Evolutionary conservation across 345 rosid species (phyloP), one percentile per base, ranked within the genome.

Genomic region (Kandelia obovata): DNA sequence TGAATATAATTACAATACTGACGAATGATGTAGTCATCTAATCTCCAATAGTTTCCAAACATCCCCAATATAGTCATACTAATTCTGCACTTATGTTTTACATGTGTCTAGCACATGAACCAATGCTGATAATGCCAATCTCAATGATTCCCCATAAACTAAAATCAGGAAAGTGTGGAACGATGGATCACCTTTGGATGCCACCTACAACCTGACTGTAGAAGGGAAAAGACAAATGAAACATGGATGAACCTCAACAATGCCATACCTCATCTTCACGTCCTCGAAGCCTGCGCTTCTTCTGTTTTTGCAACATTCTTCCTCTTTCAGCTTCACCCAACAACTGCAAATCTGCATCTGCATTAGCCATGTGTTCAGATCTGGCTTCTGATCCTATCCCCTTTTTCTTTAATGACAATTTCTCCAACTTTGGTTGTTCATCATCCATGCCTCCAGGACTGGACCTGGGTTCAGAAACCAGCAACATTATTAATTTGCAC

Each of bases 301-400:
- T 95, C 81, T 92, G 91, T 76, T 95, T 95, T 61, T 79, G 86
- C 79, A 92, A 61, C 60, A 86, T 85, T 67, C 99, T 90, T 74
- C 92, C 89, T 31, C 89, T 83, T 75, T 95, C 99, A 72, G 92
- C 83, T 71, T 84, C 87, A 60, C 81, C 77, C 67, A 83, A 71
- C 71, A 92, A 84, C 83, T 90, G 97, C 62, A 95, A 77, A 73
- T 95, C 98, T 64, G 73, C 68, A 85, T 92, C 92, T 62, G 92
- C 88, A 66, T 81, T 88, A 73, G 86, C 96, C 76, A 86, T 69
- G 57, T 81, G 86, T 71, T 90, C 91, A 73, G 94, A 85, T 81
- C 89, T 87, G 73, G 86, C 97, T 81, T 90, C 96, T 71, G 99
- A 96, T 62, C 98, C 98, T 63, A 89, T 73, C 73, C 98, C 97